These are phyloP conservation scores for Cordia subcordata DNA, from an alignment of 257 asterid species.

Conservation along the genomic window DNA sequence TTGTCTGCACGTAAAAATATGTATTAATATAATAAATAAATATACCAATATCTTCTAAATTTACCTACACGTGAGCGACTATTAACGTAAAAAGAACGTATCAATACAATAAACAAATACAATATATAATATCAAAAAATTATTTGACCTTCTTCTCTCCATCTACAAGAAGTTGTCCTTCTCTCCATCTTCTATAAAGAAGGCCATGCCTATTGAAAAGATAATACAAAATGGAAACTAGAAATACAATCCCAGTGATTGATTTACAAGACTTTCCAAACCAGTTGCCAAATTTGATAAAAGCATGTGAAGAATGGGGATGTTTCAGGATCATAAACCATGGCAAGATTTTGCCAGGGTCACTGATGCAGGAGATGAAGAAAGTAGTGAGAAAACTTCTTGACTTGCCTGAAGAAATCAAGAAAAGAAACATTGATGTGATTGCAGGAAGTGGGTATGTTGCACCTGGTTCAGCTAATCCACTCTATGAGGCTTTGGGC, in stretches of 20 bases:
- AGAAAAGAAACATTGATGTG: slow-evolving; percentile 39
- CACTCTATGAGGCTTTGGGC: slow-evolving; percentile 63
- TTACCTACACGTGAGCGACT: no score
- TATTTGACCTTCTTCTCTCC: no score
- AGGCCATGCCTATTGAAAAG: no score
- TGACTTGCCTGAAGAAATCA: slow-evolving; percentile 49
- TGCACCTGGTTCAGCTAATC: slow-evolving; percentile 45
- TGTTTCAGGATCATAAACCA: slow-evolving; percentile 32
- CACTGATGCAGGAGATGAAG: slow-evolving; percentile 54
- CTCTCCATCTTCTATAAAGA: no score
- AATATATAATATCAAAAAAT: no score
- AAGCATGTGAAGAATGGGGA: slow-evolving; percentile 44
- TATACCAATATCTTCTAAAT: no score
- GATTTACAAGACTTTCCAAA: slow-evolving; percentile 36
- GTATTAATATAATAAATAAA: no score
- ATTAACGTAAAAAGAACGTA: no score
- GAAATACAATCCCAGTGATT: slow-evolving; percentile 28
- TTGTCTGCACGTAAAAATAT: no score
- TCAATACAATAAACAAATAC: no score
- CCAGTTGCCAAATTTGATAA: slow-evolving; percentile 17
- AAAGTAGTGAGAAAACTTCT: slow-evolving; percentile 32
- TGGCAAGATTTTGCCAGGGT: slow-evolving; percentile 21
- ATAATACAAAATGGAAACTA: background rate
- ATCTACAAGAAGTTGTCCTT: no score
- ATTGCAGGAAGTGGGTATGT: slow-evolving; percentile 61